Evolutionary conservation across 1,139 yeast genomes (phyloP).

Genomic region (Taiozyma sp.): DNA sequence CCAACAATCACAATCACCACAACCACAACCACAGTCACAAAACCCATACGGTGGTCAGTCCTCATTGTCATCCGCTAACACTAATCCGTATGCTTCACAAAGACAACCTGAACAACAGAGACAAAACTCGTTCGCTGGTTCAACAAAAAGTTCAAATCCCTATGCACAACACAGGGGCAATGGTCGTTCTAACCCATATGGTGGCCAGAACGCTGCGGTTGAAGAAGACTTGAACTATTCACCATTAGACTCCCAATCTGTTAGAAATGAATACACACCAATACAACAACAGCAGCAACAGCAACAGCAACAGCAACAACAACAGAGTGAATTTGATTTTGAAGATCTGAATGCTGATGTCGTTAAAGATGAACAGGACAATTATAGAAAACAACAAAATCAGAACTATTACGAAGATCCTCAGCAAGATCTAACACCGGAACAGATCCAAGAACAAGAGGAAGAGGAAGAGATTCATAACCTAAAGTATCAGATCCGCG

Average conservation of each 20-base stretch:
- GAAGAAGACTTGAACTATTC: slow-evolving; percentile 6
- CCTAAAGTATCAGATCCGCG: slow-evolving; percentile 77
- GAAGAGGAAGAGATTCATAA: slow-evolving; percentile 90
- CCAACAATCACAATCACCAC: background rate
- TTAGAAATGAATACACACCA: background rate
- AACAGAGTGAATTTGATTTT: slow-evolving; percentile 2
- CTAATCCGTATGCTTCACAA: slow-evolving; percentile 1
- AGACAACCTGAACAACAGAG: background rate
- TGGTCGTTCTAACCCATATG: background rate
- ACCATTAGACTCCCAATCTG: background rate
- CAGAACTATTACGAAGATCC: slow-evolving; percentile 22
- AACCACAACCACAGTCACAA: background rate
- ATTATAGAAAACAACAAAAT: slow-evolving; percentile 33
- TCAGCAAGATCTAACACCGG: slow-evolving; percentile 14
- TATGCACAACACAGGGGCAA: background rate
- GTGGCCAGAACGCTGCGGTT: background rate
- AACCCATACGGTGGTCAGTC: background rate
- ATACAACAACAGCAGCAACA: slow-evolving; percentile 1
- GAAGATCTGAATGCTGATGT: slow-evolving; percentile 7
- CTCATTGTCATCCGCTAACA: background rate
- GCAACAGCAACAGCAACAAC: background rate
- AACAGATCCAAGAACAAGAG: slow-evolving; percentile 43
- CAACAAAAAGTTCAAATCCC: background rate
- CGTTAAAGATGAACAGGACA: slow-evolving; percentile 50
- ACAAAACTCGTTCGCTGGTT: background rate